A percentile compares a stretch with the other conserved stretches of the same genome.
Conservation (phyloP, 2,329 filamentous ascomycete genomes). For the Parascedosporium putredinis region DNA sequence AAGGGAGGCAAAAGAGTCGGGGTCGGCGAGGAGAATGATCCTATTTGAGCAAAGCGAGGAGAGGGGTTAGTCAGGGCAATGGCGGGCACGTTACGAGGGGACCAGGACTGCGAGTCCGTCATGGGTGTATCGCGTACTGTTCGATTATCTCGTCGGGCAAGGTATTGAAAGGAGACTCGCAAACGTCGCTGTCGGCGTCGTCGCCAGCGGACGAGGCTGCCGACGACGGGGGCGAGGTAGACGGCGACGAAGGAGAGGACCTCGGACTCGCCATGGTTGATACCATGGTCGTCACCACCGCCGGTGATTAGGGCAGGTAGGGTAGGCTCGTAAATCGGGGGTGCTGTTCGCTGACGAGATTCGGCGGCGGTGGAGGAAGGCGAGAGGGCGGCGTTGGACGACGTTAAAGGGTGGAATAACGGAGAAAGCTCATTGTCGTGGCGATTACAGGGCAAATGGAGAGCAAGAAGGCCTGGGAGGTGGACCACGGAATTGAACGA, state of each 20-base stretch:
- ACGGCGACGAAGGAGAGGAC: too few species aligned
- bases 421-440: background rate
- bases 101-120: too few species aligned
- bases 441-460: background rate
- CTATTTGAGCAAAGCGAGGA: too few species aligned
- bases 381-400: background rate
- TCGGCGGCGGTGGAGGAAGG: background rate
- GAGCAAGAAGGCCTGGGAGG: background rate
- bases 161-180: constrained; percentile 34
- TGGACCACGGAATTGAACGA: too few species aligned
- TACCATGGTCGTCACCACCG: too few species aligned
- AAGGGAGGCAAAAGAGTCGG: constrained; percentile 57
- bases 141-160: constrained; percentile 61
- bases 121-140: constrained; percentile 44
- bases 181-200: background rate
- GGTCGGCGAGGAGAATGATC: constrained; percentile 49
- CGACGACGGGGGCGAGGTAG: background rate
- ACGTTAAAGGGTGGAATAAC: background rate
- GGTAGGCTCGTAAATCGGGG: background rate
- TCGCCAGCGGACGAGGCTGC: background rate
- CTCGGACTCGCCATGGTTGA: too few species aligned
- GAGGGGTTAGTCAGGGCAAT: too few species aligned
- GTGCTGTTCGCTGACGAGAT: background rate
- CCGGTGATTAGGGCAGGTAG: background rate
- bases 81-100: too few species aligned